Evolutionary conservation across 2,329 filamentous ascomycete genomes (phyloP), one percentile per base, ranked within the genome.

Genomic region (Talaromyces pinophilus): DNA sequence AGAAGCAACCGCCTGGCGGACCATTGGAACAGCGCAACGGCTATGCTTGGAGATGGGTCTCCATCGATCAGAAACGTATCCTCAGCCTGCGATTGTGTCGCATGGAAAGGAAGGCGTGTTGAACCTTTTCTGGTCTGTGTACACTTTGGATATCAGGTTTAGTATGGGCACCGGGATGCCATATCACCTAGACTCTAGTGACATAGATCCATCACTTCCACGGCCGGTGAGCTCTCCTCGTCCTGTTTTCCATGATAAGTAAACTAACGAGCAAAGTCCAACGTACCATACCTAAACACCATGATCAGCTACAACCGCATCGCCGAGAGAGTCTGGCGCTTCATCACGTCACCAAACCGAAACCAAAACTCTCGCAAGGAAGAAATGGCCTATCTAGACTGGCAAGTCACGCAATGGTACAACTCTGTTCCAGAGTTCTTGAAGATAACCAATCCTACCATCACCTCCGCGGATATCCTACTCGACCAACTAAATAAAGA

Each of bases 241-340:
- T 10, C 10, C 25, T 17, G 6, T 30, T 52, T 1, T 28, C 22
- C 6, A 50, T 7, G 48, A 28, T 8, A 30, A 0, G 2, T 17
- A 8, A 15, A 30, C 25, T 52, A 17, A 52, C 22, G 5, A 8
- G 13, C 19, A 30, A 28, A 52, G 48, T 28, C 48, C 6, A 52
- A 79, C 46, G 75, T 74, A 1, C 91, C 91, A 0, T 96, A 94
- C 72, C 82, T 97, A 0, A 87, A 88, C n/a, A 88, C 90, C 46
- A 96, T 97, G 92, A 90, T 96, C 59, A 85, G 86, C 2, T 97
- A 96, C 76, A 92, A 90, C 60, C 87, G 87, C 61, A 88, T 97
- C 33, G 90, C 89, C 4, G 92, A 91, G 64, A 93, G 91, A 75
- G 92, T 97, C 5, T 97, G 93, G 92, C 86, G 86, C 60, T 88